Conservation (phyloP, 345 rosid species). For the Euphorbia lathyris region DNA sequence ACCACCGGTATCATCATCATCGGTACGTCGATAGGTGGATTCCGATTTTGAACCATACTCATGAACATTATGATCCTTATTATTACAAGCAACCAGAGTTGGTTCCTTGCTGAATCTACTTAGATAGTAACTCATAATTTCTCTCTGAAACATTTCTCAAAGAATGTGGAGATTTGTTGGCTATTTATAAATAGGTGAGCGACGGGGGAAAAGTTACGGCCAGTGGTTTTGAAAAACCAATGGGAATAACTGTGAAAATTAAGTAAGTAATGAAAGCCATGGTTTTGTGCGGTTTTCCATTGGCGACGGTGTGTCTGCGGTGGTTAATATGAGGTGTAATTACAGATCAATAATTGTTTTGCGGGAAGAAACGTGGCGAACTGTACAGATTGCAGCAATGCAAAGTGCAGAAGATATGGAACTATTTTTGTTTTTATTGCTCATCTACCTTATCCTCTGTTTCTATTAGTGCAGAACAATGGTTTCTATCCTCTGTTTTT, state of each 20-base stretch:
- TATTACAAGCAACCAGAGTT: neutral
- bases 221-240: slow-evolving; percentile 1
- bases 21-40: neutral
- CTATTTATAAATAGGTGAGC: neutral
- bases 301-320: slow-evolving; percentile 7
- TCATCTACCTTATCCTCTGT: no score
- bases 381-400: neutral
- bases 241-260: neutral
- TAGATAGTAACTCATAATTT: slow-evolving; percentile 2
- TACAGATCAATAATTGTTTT: neutral
- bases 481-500: no score
- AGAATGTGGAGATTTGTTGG: neutral
- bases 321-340: neutral
- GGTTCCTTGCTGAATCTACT: slow-evolving; percentile 2
- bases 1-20: no score
- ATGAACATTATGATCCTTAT: neutral
- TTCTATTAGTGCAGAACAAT: no score
- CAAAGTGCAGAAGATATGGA: neutral
- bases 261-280: neutral
- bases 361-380: neutral
- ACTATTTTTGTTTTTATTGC: no score
- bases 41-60: slow-evolving; percentile 12
- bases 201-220: neutral
- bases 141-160: neutral
- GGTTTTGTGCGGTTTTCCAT: slow-evolving; percentile 6